These are phyloP conservation scores for Cetraspora pellucida DNA, from an alignment of 192 early-diverging fungal genomes.

Conservation along the genomic window DNA sequence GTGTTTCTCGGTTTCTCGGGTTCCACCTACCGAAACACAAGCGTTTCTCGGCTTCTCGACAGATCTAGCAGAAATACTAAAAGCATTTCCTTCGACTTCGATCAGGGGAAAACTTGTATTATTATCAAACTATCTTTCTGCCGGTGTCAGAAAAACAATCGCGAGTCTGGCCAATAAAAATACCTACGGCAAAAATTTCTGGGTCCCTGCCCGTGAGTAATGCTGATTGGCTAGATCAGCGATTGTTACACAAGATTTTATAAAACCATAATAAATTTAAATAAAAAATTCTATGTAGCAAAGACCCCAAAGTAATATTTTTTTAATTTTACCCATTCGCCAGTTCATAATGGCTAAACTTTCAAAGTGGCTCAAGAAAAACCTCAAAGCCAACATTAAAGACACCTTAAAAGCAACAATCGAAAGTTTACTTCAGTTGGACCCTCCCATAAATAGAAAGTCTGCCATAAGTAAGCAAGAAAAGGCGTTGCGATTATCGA, in stretches of 20 bases:
- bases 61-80: conserved; percentile 14
- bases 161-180: not conserved
- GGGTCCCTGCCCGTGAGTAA: not conserved
- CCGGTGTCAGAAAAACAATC: not conserved
- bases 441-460: conserved; percentile 20
- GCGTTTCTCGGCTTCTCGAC: conserved; percentile 16
- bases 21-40: conserved; percentile 27
- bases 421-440: conserved; percentile 10
- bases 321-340: conserved; percentile 9
- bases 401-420: conserved; percentile 23
- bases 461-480: conserved; percentile 18
- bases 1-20: conserved; percentile 27
- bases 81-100: conserved; percentile 13
- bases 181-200: not conserved
- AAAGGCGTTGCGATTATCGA: conserved; percentile 11
- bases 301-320: not conserved
- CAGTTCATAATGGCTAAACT: conserved; percentile 18
- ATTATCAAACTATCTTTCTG: not conserved
- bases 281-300: not conserved
- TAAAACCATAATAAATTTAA: too few relatives aligned
- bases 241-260: too few relatives aligned
- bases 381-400: conserved; percentile 7
- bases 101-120: conserved; percentile 5
- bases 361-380: conserved; percentile 21
- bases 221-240: not conserved